A percentile compares a stretch with the other conserved stretches of the same genome.
Conservation (phyloP, 2,329 filamentous ascomycete genomes). For the Didymella glomerata region DNA sequence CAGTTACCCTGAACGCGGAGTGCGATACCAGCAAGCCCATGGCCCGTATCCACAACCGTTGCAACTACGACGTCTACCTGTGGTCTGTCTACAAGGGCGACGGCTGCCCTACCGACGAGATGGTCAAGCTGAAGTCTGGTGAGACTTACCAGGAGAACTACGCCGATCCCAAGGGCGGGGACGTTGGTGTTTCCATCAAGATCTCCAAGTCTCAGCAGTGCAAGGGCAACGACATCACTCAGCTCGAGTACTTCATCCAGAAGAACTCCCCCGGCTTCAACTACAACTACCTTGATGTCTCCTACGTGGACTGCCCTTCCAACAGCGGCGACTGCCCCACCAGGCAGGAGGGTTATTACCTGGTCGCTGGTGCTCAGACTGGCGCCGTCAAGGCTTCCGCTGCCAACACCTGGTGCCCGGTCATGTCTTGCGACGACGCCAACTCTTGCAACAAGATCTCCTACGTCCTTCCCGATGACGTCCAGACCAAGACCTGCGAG, state of each 20-base stretch:
- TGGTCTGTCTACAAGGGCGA: slow-evolving; percentile 50
- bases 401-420: slow-evolving; percentile 45
- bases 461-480: slow-evolving; percentile 45
- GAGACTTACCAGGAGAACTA: slow-evolving; percentile 47
- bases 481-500: slow-evolving; percentile 46
- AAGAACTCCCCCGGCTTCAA: slow-evolving; percentile 21
- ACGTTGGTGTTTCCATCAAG: slow-evolving; percentile 52
- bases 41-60: slow-evolving; percentile 51
- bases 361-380: slow-evolving; percentile 35
- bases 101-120: slow-evolving; percentile 35
- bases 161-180: slow-evolving; percentile 24
- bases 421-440: slow-evolving; percentile 36
- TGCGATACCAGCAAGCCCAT: slow-evolving; percentile 26
- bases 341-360: slow-evolving; percentile 46
- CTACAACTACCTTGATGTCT: slow-evolving; percentile 50
- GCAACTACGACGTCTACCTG: slow-evolving; percentile 48
- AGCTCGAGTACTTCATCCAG: slow-evolving; percentile 51
- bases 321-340: slow-evolving; percentile 41
- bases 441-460: slow-evolving; percentile 40
- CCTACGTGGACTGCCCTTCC: slow-evolving; percentile 48
- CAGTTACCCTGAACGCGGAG: slow-evolving; percentile 28
- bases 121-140: slow-evolving; percentile 40
- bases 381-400: slow-evolving; percentile 28
- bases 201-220: slow-evolving; percentile 46
- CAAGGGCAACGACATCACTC: slow-evolving; percentile 43